Percentiles rank a stretch among this genome's conserved stretches.
These are phyloP conservation scores for Ustilago trichophora DNA, from an alignment of 1,284 basidiomycete genomes.

Conservation along the genomic window DNA sequence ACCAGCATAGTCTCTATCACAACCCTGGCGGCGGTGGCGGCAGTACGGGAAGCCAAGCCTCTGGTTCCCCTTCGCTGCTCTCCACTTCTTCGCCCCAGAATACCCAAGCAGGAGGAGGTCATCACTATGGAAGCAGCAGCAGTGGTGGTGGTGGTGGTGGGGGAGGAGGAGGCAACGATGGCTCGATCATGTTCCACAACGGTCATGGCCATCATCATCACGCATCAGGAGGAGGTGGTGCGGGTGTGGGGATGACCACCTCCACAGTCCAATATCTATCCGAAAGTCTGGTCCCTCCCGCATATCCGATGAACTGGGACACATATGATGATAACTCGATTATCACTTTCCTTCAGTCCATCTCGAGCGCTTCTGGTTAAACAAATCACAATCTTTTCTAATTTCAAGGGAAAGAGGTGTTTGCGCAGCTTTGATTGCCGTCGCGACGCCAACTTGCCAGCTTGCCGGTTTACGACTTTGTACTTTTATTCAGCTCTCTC, in stretches of 20 bases:
- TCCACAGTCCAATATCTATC: constrained; percentile 33
- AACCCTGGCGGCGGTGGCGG: constrained; percentile 3
- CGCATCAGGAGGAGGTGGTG: too few relatives aligned
- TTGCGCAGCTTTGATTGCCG: too few relatives aligned
- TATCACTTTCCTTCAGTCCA: constrained; percentile 46
- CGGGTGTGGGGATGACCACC: constrained; percentile 9
- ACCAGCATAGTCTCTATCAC: constrained; percentile 26
- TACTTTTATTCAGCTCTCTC: too few relatives aligned
- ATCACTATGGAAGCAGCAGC: constrained; percentile 1
- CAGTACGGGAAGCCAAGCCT: constrained; percentile 34
- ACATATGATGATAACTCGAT: constrained; percentile 49
- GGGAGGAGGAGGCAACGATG: too few relatives aligned
- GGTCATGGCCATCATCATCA: constrained; percentile 10
- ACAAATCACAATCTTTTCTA: neutral
- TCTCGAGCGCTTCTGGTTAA: constrained; percentile 24
- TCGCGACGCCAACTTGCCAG: too few relatives aligned
- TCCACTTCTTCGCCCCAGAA: constrained; percentile 24
- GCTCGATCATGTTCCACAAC: constrained; percentile 18
- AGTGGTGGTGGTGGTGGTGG: constrained; percentile 6
- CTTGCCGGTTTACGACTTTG: too few relatives aligned
- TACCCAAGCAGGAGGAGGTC: constrained; percentile 4
- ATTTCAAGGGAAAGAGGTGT: too few relatives aligned
- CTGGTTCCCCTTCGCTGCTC: constrained; percentile 29
- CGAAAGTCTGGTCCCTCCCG: constrained; percentile 39
- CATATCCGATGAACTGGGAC: constrained; percentile 49